Evolutionary conservation across 371 early-diverging fungal genomes (phyloP).

Genomic region (Funneliformis caledonium): DNA sequence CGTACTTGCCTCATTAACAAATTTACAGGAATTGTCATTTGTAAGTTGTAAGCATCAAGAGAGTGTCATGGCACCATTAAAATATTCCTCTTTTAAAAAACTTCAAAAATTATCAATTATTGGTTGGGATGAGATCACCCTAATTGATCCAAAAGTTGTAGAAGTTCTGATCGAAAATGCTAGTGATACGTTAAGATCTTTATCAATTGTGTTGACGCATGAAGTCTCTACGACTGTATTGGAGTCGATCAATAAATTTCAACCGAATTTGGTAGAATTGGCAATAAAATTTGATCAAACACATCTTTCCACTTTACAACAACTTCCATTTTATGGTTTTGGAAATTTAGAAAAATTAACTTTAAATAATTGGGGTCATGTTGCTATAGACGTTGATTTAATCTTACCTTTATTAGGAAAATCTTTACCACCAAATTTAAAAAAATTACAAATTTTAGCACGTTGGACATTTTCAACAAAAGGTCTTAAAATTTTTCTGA

Average conservation of each 20-base stretch:
- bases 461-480: neutral
- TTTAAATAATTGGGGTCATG: conserved; percentile 19
- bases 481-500: neutral
- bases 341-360: neutral
- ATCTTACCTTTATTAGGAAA: conserved; percentile 6
- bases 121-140: neutral
- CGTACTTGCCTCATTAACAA: neutral
- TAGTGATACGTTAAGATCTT: neutral
- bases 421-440: conserved; percentile 10
- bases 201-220: conserved; percentile 5
- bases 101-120: conserved; percentile 22
- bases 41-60: conserved; percentile 14
- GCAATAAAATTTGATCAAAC: conserved; percentile 21
- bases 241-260: conserved; percentile 1
- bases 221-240: neutral
- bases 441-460: conserved; percentile 2
- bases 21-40: conserved; percentile 6
- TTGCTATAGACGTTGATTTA: neutral
- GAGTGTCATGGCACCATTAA: conserved; percentile 3
- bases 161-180: neutral
- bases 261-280: conserved; percentile 11
- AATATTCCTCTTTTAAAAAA: neutral
- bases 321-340: neutral
- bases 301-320: neutral
- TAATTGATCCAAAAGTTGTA: neutral